Percentiles rank a stretch among this genome's conserved stretches.
phyloP scores from a whole-genome alignment of 495 filamentous ascomycete species.

The Penicillium odoratum region DNA sequence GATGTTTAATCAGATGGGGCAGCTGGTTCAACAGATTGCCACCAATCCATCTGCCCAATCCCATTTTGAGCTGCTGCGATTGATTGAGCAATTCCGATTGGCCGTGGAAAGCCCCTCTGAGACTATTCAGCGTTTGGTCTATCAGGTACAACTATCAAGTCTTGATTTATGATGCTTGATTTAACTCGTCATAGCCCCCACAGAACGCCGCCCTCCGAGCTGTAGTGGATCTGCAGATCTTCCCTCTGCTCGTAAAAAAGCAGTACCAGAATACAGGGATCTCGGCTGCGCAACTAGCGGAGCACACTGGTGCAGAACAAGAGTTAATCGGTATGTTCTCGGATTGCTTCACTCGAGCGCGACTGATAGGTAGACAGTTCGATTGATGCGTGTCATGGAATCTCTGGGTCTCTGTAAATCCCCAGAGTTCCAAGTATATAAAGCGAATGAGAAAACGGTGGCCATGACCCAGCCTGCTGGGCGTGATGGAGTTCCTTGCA shows the following conservation, averaged over 20 bases:
- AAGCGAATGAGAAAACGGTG: conserved; percentile 32
- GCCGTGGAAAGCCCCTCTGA: conserved; percentile 39
- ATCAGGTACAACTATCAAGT: conserved; percentile 32
- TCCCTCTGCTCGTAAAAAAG: conserved; percentile 29
- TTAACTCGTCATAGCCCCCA: conserved; percentile 30
- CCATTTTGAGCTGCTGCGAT: conserved; percentile 33
- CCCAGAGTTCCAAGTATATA: conserved; percentile 26
- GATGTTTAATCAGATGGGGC: conserved; percentile 27
- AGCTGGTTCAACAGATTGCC: conserved; percentile 24
- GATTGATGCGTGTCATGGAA: conserved; percentile 41
- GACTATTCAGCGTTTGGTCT: conserved; percentile 37
- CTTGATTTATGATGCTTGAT: neutral
- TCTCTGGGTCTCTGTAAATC: conserved; percentile 35
- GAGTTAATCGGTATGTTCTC: conserved; percentile 31
- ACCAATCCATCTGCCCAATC: conserved; percentile 22
- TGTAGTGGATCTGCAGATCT: conserved; percentile 37
- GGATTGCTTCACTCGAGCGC: neutral
- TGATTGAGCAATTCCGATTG: conserved; percentile 32
- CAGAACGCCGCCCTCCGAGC: conserved; percentile 41
- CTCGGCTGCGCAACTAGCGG: conserved; percentile 28
- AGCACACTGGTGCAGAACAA: conserved; percentile 30
- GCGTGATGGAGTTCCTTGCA: conserved; percentile 39
- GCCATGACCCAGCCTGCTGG: conserved; percentile 38
- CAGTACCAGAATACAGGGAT: conserved; percentile 22
- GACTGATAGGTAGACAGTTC: conserved; percentile 23